Evolutionary conservation across 345 rosid species (phyloP).

Genomic region (Salix dunnii): DNA sequence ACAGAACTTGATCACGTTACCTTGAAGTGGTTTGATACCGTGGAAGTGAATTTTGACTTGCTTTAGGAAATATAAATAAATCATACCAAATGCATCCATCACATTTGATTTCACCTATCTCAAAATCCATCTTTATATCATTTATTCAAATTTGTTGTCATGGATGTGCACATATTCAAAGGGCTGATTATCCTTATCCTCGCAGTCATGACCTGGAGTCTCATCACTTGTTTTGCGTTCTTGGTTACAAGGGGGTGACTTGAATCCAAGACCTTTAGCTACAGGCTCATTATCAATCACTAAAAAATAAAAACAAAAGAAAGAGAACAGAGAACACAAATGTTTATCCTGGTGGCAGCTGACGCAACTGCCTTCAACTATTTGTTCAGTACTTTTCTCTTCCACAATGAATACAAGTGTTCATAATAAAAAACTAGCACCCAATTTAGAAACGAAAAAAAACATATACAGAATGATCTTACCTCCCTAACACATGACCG

Average conservation of each 20-base stretch:
- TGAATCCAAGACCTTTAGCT: neutral
- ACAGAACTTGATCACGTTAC: neutral
- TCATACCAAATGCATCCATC: neutral
- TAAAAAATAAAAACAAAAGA: neutral
- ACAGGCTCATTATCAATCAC: too few species aligned
- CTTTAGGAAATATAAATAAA: neutral
- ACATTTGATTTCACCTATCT: neutral
- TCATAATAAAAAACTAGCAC: too few species aligned
- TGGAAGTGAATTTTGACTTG: neutral
- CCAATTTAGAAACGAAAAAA: neutral
- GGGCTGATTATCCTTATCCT: neutral
- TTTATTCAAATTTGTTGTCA: neutral
- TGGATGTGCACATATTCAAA: neutral
- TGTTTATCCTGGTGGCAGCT: neutral
- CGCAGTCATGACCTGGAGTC: neutral
- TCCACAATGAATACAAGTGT: too few species aligned
- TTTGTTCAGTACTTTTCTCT: neutral
- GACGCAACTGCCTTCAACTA: neutral
- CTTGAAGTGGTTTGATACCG: neutral
- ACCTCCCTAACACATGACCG: slow-evolving; percentile 20
- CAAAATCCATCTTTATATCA: neutral
- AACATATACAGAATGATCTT: neutral
- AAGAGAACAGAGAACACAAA: neutral
- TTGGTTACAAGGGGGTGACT: neutral
- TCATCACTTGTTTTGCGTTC: neutral